phyloP scores from a whole-genome alignment of 441 rosid genomes.

The Erodium moschatum region DNA sequence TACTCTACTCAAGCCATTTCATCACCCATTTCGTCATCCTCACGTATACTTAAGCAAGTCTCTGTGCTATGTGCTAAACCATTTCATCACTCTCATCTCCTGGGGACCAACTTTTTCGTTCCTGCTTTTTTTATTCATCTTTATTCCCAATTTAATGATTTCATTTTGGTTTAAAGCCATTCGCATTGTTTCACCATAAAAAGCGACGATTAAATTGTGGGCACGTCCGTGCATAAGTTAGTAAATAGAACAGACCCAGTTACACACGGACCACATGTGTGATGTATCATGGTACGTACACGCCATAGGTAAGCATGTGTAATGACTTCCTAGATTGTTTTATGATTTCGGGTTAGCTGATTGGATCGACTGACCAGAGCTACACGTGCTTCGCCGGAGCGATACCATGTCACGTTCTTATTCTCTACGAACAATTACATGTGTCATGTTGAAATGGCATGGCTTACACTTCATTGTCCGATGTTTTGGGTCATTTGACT shows the following conservation, averaged over 20 bases:
- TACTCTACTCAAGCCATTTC: conserved; percentile 56
- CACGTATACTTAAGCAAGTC: conserved; percentile 22
- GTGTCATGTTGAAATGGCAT: background rate
- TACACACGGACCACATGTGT: background rate
- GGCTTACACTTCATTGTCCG: conserved; percentile 3
- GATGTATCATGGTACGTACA: conserved; percentile 2
- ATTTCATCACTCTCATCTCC: no score
- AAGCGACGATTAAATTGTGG: background rate
- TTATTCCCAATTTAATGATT: background rate
- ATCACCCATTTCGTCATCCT: conserved; percentile 65
- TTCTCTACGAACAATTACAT: background rate
- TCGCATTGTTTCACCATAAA: background rate
- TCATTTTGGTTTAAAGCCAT: background rate
- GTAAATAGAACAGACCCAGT: background rate
- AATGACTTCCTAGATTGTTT: background rate
- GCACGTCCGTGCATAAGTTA: background rate
- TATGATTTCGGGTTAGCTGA: background rate
- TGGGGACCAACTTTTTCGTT: background rate
- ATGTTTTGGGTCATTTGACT: background rate
- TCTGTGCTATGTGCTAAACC: background rate
- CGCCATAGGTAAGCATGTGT: background rate
- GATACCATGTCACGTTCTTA: background rate
- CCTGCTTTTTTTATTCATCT: background rate
- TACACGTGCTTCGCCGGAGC: conserved; percentile 3
- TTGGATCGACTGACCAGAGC: background rate